phyloP scores from a whole-genome alignment of 169 alveolate species.

The Plasmodium sp. region DNA sequence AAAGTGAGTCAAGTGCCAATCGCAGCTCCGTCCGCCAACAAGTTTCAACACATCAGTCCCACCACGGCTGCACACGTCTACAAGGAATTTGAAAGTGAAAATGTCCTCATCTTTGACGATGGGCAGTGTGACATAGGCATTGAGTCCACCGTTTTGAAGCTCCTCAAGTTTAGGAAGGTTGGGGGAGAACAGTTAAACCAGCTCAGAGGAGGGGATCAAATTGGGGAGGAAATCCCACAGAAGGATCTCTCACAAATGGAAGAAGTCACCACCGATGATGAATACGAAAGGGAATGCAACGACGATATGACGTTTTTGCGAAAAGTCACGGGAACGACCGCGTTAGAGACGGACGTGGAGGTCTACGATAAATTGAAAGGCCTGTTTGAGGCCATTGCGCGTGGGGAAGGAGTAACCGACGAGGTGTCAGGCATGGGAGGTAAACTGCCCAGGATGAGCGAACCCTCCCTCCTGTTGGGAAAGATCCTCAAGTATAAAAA shows the following conservation, averaged over 20 bases:
- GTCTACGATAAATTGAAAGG: conserved; percentile 17
- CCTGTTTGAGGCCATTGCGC: neutral
- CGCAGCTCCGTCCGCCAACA: conserved; percentile 98
- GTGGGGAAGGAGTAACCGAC: neutral
- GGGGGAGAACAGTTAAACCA: neutral
- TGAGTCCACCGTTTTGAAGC: conserved; percentile 97
- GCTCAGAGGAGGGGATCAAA: neutral
- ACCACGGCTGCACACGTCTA: conserved; percentile 94
- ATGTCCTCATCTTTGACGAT: conserved; percentile 92
- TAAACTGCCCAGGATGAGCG: neutral
- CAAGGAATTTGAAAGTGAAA: conserved; percentile 91
- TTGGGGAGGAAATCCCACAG: neutral
- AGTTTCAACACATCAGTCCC: conserved; percentile 97
- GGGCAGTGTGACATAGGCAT: conserved; percentile 93
- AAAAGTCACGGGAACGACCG: conserved; percentile 36
- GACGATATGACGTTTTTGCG: conserved; percentile 48
- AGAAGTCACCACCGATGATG: conserved; percentile 32
- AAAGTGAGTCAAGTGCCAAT: conserved; percentile 88
- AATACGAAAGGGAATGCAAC: conserved; percentile 25
- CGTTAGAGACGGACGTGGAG: conserved; percentile 22
- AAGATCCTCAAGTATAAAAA: conserved; percentile 26
- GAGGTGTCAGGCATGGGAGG: neutral
- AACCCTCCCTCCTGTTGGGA: neutral
- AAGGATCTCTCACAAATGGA: conserved; percentile 27
- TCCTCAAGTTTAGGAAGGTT: conserved; percentile 42